phyloP scores from a whole-genome alignment of 306 rosid species.

The Pyrus bretschneideri region DNA sequence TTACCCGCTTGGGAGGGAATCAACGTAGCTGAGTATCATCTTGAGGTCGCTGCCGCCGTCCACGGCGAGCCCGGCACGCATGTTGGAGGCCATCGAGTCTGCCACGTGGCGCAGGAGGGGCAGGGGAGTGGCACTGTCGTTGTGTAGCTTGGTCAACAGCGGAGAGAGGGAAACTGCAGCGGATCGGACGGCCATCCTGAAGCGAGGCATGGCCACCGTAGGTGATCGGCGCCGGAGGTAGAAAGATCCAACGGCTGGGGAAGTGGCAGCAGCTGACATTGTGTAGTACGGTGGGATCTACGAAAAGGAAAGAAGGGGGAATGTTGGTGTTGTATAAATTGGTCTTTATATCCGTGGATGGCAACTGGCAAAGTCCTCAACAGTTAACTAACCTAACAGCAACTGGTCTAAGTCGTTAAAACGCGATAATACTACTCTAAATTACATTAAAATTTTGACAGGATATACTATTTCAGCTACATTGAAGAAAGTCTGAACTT shows the following conservation, averaged over 20 bases:
- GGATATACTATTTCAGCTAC: too few relatives aligned
- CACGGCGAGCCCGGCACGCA: slow-evolving; percentile 67
- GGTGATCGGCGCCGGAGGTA: slow-evolving; percentile 36
- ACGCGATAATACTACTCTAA: too few relatives aligned
- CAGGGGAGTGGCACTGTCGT: slow-evolving; percentile 64
- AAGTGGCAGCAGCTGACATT: slow-evolving; percentile 45
- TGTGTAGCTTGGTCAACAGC: slow-evolving; percentile 46
- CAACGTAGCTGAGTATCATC: slow-evolving; percentile 80
- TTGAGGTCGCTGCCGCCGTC: slow-evolving; percentile 59
- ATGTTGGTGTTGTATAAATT: too few relatives aligned
- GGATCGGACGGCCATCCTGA: slow-evolving; percentile 56
- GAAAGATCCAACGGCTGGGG: slow-evolving; percentile 37
- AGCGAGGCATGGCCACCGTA: slow-evolving; percentile 21
- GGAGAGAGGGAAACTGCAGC: slow-evolving; percentile 33
- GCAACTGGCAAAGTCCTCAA: not conserved
- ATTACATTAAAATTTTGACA: too few relatives aligned
- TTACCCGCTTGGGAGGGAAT: slow-evolving; percentile 83
- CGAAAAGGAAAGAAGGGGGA: not conserved
- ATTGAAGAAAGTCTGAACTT: too few relatives aligned
- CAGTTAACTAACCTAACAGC: not conserved
- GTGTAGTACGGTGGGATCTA: not conserved
- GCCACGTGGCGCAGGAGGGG: slow-evolving; percentile 69
- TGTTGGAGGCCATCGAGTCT: slow-evolving; percentile 50
- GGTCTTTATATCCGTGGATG: not conserved
- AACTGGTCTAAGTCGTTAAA: too few relatives aligned